Conservation (phyloP, 2,329 filamentous ascomycete genomes). For the Hortaea werneckii region DNA sequence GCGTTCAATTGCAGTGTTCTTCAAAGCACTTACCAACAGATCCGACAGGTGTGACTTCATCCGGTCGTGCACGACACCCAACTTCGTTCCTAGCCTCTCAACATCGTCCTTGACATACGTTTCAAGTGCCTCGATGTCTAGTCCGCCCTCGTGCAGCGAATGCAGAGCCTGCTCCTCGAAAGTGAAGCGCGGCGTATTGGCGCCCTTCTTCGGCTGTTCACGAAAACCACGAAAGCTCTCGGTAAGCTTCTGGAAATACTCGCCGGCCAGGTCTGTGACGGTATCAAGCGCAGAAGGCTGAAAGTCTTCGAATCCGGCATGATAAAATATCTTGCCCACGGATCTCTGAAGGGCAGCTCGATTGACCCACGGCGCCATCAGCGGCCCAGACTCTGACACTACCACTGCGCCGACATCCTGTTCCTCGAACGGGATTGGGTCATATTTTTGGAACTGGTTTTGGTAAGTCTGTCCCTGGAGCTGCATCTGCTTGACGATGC, state of each 20-base stretch:
- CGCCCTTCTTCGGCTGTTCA: slow-evolving; percentile 59
- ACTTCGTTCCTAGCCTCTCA: slow-evolving; percentile 71
- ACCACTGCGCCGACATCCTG: slow-evolving; percentile 81
- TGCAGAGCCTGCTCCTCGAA: slow-evolving; percentile 82
- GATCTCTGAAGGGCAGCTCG: slow-evolving; percentile 79
- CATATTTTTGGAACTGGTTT: slow-evolving; percentile 96
- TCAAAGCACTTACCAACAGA: slow-evolving; percentile 47
- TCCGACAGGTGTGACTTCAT: slow-evolving; percentile 93
- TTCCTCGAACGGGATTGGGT: slow-evolving; percentile 80
- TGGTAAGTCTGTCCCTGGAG: slow-evolving; percentile 82
- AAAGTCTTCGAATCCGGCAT: slow-evolving; percentile 92
- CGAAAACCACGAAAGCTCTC: slow-evolving; percentile 71
- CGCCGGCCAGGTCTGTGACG: slow-evolving; percentile 76
- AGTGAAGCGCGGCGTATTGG: slow-evolving; percentile 52
- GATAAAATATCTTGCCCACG: slow-evolving; percentile 89
- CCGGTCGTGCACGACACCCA: slow-evolving; percentile 78
- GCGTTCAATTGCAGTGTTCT: background rate
- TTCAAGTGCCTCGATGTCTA: slow-evolving; percentile 72
- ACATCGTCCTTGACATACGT: slow-evolving; percentile 85
- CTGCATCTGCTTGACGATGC: slow-evolving; percentile 99
- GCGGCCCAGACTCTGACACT: slow-evolving; percentile 74
- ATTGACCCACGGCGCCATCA: slow-evolving; percentile 76
- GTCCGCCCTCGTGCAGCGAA: slow-evolving; percentile 71
- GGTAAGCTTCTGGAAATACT: slow-evolving; percentile 80
- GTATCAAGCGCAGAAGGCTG: slow-evolving; percentile 89